phyloP scores from a whole-genome alignment of 169 alveolate species.

The Plasmodium vivax region DNA sequence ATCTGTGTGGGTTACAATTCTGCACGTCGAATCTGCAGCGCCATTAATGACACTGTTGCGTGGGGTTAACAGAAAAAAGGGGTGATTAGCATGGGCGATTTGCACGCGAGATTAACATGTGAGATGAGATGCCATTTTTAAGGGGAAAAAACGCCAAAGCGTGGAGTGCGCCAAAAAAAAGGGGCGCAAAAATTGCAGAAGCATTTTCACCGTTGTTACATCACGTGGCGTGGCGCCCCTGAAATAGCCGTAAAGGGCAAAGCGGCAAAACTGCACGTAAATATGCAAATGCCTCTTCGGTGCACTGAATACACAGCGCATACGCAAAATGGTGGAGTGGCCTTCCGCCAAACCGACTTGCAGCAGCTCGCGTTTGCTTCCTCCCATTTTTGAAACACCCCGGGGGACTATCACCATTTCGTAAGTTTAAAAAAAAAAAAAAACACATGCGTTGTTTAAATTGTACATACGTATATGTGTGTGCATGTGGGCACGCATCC shows the following conservation, averaged over 20 bases:
- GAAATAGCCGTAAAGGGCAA: background rate
- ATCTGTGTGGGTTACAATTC: background rate
- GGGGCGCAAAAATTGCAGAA: background rate
- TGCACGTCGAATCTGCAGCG: background rate
- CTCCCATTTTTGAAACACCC: background rate
- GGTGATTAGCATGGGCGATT: background rate
- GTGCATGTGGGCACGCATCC: slow-evolving; percentile 4
- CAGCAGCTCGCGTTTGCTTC: background rate
- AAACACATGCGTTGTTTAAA: background rate
- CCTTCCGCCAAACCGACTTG: background rate
- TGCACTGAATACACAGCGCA: background rate
- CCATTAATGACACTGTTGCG: background rate
- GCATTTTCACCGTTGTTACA: background rate
- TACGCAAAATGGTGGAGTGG: background rate
- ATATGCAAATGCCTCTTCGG: background rate
- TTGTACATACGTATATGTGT: background rate
- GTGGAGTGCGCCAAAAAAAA: background rate
- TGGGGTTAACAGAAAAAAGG: background rate
- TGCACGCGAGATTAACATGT: too few species aligned
- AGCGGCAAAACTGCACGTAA: background rate
- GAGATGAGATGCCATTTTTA: background rate
- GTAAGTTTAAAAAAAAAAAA: background rate
- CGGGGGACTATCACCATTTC: background rate
- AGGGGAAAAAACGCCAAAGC: background rate
- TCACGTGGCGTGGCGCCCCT: background rate